These are phyloP conservation scores for Phoma sp. DNA, from an alignment of 2,329 filamentous ascomycete species.

Conservation along the genomic window DNA sequence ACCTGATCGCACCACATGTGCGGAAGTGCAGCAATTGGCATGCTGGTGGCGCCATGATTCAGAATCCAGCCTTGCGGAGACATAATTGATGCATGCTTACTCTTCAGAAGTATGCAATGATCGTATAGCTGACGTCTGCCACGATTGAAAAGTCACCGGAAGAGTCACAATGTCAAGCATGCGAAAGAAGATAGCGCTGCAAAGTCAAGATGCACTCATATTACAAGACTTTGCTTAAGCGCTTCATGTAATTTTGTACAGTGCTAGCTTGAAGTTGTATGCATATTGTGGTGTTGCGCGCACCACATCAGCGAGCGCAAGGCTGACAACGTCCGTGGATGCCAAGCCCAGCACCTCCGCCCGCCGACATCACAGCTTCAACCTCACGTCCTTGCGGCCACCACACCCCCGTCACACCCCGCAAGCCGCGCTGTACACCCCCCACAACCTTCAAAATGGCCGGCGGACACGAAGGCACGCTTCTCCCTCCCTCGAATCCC, in stretches of 20 bases:
- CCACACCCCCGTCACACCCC: constrained; percentile 23
- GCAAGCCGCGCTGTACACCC: constrained; percentile 19
- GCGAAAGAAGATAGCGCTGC: background rate
- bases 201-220: background rate
- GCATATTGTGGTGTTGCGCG: background rate
- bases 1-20: constrained; percentile 7
- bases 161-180: background rate
- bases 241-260: background rate
- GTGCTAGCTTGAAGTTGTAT: background rate
- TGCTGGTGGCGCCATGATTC: background rate
- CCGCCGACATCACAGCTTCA: constrained; percentile 29
- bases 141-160: background rate
- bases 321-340: constrained; percentile 3
- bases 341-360: constrained; percentile 29
- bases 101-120: background rate
- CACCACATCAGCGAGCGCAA: background rate
- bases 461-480: constrained; percentile 35
- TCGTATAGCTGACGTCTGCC: background rate
- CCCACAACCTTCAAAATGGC: constrained; percentile 36
- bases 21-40: background rate
- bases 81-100: background rate
- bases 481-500: background rate
- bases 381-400: constrained; percentile 19
- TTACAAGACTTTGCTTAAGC: background rate
- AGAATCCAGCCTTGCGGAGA: background rate